Evolutionary conservation across 768 basidiomycete species (phyloP).

Genomic region (Collybia nuda): DNA sequence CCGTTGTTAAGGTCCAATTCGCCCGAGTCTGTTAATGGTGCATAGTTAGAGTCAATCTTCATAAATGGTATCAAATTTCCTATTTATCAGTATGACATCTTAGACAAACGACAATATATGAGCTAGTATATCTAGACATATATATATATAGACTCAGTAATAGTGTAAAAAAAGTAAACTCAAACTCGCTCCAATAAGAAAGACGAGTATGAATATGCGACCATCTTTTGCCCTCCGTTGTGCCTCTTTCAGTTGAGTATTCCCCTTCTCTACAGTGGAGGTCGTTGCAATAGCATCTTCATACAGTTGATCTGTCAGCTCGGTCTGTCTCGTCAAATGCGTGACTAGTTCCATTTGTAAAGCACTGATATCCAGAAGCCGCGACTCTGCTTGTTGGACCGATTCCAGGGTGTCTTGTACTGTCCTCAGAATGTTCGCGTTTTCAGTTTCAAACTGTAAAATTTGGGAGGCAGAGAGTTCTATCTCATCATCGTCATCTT

Average conservation of each 20-base stretch:
- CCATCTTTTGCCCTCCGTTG: slow-evolving; percentile 84
- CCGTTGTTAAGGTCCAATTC: slow-evolving; percentile 46
- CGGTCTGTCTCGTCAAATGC: slow-evolving; percentile 87
- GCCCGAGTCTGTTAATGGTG: not conserved
- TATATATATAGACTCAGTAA: slow-evolving; percentile 48
- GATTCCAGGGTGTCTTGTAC: slow-evolving; percentile 87
- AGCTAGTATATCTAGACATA: not conserved
- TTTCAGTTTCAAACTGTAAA: slow-evolving; percentile 91
- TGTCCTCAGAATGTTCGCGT: slow-evolving; percentile 78
- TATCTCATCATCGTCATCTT: slow-evolving; percentile 76
- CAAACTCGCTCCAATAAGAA: slow-evolving; percentile 89
- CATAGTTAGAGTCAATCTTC: not conserved
- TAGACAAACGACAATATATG: too few relatives aligned
- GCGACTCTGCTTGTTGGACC: slow-evolving; percentile 89
- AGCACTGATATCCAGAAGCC: slow-evolving; percentile 88
- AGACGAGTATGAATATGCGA: slow-evolving; percentile 86
- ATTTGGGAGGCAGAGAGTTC: slow-evolving; percentile 88
- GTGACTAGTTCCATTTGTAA: slow-evolving; percentile 90
- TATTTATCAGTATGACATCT: not conserved
- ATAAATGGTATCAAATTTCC: not conserved
- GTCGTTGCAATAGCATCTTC: slow-evolving; percentile 92
- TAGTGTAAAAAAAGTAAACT: slow-evolving; percentile 92
- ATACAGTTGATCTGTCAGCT: slow-evolving; percentile 90
- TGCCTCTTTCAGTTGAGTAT: slow-evolving; percentile 87
- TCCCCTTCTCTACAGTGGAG: slow-evolving; percentile 85